Evolutionary conservation across 2,329 filamentous ascomycete species (phyloP).

Genomic region (Orbilia javanica): DNA sequence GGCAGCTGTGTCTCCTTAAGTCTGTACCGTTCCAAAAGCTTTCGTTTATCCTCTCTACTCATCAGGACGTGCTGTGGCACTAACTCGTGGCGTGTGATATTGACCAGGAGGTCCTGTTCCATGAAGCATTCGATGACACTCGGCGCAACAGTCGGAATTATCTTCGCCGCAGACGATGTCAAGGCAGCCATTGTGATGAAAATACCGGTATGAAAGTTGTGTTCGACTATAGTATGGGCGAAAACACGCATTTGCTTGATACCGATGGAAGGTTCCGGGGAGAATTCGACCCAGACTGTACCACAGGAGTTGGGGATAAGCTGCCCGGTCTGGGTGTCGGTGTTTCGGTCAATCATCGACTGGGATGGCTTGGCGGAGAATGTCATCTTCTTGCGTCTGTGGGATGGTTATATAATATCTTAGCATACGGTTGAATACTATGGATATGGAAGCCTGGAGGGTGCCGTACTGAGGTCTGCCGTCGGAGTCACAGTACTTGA

Average conservation of each 20-base stretch:
- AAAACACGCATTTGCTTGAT: conserved; percentile 93
- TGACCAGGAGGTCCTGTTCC: conserved; percentile 94
- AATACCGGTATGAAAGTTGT: conserved; percentile 89
- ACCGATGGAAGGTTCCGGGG: conserved; percentile 81
- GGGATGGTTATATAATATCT: conserved; percentile 49
- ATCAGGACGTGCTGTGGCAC: conserved; percentile 94
- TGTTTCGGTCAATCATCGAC: conserved; percentile 86
- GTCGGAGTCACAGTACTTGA: conserved; percentile 77
- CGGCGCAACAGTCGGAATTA: conserved; percentile 81
- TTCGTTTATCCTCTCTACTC: conserved; percentile 87
- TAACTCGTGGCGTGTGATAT: conserved; percentile 97
- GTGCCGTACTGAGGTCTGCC: conserved; percentile 80
- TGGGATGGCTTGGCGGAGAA: conserved; percentile 88
- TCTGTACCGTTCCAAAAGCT: conserved; percentile 87
- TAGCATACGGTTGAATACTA: neutral
- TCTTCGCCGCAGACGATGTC: conserved; percentile 87
- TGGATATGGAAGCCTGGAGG: conserved; percentile 14
- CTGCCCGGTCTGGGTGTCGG: conserved; percentile 76
- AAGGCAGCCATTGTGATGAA: conserved; percentile 87
- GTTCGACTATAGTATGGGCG: conserved; percentile 81
- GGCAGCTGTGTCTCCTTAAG: conserved; percentile 98
- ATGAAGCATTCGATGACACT: conserved; percentile 93
- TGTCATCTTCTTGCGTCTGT: conserved; percentile 83
- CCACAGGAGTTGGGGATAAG: conserved; percentile 78
- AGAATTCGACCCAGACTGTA: conserved; percentile 94